Evolutionary conservation across 129 eudicot genomes (phyloP).

Genomic region (Flaveria bidentis): DNA sequence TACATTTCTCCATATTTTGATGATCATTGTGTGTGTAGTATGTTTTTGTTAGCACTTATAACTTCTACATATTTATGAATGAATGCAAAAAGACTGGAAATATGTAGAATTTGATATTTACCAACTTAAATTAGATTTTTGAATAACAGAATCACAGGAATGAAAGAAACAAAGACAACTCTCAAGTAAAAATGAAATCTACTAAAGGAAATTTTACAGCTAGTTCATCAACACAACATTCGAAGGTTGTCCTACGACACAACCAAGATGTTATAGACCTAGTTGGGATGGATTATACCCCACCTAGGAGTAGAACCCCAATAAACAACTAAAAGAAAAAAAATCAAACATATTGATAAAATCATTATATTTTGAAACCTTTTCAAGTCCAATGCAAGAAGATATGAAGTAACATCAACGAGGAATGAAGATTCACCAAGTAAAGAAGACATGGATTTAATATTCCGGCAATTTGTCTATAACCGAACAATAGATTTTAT

Average conservation of each 20-base stretch:
- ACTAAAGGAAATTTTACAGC: constrained; percentile 30
- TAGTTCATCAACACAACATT: constrained; percentile 23
- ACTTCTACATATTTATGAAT: not conserved
- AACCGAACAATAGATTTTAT: constrained; percentile 29
- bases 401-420: not conserved
- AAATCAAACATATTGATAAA: not conserved
- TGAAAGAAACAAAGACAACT: constrained; percentile 19
- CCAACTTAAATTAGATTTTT: constrained; percentile 2
- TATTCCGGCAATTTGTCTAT: constrained; percentile 29
- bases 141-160: constrained; percentile 36
- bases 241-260: constrained; percentile 27
- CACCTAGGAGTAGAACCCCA: constrained; percentile 70
- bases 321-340: constrained; percentile 55
- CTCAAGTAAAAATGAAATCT: constrained; percentile 17
- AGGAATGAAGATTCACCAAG: constrained; percentile 5
- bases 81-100: not conserved
- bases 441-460: not conserved
- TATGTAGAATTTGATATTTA: not conserved
- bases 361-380: too few relatives aligned
- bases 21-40: not conserved
- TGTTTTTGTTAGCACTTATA: not conserved
- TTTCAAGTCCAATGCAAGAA: too few relatives aligned
- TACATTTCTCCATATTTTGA: not conserved
- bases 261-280: constrained; percentile 56
- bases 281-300: constrained; percentile 76